A percentile compares a stretch with the other conserved stretches of the same genome.
Conservation (phyloP, 805 yeast species). For the Yarrowia sp. region DNA sequence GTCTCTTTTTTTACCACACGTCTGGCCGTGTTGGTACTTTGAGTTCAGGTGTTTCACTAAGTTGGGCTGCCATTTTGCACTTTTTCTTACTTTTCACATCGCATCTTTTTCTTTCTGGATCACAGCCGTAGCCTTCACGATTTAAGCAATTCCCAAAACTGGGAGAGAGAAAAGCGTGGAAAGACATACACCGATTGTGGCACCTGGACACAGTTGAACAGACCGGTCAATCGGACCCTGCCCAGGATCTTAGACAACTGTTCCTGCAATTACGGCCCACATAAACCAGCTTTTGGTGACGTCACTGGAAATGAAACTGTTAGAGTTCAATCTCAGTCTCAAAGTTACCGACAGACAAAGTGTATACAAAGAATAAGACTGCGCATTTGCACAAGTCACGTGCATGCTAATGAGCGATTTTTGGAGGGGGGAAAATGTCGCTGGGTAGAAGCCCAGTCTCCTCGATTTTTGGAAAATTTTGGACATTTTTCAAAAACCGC, state of each 20-base stretch:
- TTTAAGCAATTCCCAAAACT: constrained; percentile 20
- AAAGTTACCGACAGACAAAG: constrained; percentile 32
- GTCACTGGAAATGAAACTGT: constrained; percentile 5
- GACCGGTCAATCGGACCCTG: no score
- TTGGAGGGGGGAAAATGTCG: background rate
- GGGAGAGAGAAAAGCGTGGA: background rate
- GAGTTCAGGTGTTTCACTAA: background rate
- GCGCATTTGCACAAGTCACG: constrained; percentile 39
- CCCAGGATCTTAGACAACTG: no score
- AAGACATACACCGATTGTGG: background rate
- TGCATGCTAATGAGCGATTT: background rate
- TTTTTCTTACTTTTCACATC: background rate
- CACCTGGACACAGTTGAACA: no score
- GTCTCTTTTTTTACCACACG: background rate
- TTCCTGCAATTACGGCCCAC: background rate
- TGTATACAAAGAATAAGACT: constrained; percentile 18
- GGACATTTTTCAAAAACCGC: background rate
- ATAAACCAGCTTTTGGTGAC: constrained; percentile 14
- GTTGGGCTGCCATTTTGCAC: constrained; percentile 14
- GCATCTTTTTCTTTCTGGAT: background rate
- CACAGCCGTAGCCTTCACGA: constrained; percentile 13
- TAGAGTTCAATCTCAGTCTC: constrained; percentile 36
- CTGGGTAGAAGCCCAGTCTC: background rate
- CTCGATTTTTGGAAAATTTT: background rate
- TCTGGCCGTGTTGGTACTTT: constrained; percentile 13